phyloP scores from a whole-genome alignment of 305 asterid genomes.

The Nicotiana rustica region DNA sequence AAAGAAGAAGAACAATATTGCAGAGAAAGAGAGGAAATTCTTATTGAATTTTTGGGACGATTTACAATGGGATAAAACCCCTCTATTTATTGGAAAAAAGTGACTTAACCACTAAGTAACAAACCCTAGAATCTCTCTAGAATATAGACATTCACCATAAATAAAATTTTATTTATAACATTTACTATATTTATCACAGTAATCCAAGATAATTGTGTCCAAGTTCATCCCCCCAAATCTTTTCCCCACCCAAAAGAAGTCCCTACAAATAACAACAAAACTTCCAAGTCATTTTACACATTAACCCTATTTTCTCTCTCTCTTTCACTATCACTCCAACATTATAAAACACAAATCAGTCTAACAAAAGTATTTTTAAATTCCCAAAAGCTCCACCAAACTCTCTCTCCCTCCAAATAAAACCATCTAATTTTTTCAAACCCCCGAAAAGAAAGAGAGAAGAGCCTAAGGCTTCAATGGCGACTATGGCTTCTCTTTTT shows the following conservation, averaged over 20 bases:
- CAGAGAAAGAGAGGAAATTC: too few relatives aligned
- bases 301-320: not conserved
- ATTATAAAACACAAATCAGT: not conserved
- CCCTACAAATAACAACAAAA: slow-evolving; percentile 39
- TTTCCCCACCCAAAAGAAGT: not conserved
- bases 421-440: slow-evolving; percentile 20
- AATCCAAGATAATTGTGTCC: slow-evolving; percentile 47
- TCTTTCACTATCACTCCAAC: not conserved
- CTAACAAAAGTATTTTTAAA: not conserved
- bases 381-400: slow-evolving; percentile 33
- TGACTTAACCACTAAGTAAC: too few relatives aligned
- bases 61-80: too few relatives aligned
- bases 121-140: too few relatives aligned
- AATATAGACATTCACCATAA: too few relatives aligned
- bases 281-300: slow-evolving; percentile 8
- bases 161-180: too few relatives aligned
- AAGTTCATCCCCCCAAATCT: slow-evolving; percentile 63
- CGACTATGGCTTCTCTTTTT: slow-evolving; percentile 79
- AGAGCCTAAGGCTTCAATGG: slow-evolving; percentile 48
- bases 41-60: too few relatives aligned
- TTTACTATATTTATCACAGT: not conserved
- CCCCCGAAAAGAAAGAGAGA: not conserved
- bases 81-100: too few relatives aligned
- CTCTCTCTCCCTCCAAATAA: slow-evolving; percentile 36
- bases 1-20: too few relatives aligned